Conservation (phyloP, 2,329 filamentous ascomycete genomes). For the Fusarium haematococcum region DNA sequence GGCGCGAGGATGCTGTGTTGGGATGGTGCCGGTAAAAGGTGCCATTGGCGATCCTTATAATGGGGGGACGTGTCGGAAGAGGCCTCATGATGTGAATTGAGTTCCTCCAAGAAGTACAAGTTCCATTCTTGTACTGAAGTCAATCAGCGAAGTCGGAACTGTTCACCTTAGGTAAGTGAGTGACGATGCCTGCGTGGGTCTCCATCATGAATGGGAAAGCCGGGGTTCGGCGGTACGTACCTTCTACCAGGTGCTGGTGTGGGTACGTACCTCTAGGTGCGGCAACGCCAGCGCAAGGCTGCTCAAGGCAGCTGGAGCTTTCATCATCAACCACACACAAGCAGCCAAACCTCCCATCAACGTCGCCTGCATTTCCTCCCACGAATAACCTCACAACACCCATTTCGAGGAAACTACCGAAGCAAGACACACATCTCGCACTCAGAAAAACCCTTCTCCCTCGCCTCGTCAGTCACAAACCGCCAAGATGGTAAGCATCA, state of each 20-base stretch:
- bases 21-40: constrained; percentile 87
- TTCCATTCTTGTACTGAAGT: constrained; percentile 21
- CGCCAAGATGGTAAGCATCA: constrained; percentile 62
- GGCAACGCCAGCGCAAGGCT: constrained; percentile 40
- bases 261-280: constrained; percentile 35
- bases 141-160: constrained; percentile 33
- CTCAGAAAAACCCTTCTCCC: constrained; percentile 3
- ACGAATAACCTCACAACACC: not conserved
- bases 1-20: constrained; percentile 57
- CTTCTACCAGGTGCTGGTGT: not conserved
- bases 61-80: constrained; percentile 59
- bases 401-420: not conserved
- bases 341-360: constrained; percentile 8
- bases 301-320: constrained; percentile 38
- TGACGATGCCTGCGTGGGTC: constrained; percentile 31
- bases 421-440: not conserved
- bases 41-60: constrained; percentile 80
- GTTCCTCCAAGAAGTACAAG: not conserved
- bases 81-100: constrained; percentile 52
- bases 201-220: not conserved
- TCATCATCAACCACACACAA: constrained; percentile 33
- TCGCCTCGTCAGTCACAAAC: constrained; percentile 19
- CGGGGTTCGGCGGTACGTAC: constrained; percentile 11
- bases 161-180: constrained; percentile 18
- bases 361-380: constrained; percentile 1